phyloP scores from a whole-genome alignment of 2,329 filamentous ascomycete genomes.

The Aspergillus amoenus region DNA sequence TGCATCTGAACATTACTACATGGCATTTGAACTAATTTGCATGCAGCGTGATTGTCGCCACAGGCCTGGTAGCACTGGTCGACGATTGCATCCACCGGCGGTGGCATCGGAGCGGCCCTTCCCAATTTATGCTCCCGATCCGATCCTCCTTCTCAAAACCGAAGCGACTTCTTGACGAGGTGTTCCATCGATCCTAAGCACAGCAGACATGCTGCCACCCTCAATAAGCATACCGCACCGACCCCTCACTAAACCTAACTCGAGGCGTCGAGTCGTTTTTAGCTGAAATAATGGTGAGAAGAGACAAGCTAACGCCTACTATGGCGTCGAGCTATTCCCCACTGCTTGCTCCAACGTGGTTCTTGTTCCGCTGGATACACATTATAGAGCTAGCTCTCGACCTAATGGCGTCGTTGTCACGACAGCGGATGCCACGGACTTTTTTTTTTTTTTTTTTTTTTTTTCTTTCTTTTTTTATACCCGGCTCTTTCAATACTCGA shows the following conservation, averaged over 20 bases:
- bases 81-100: slow-evolving; percentile 86
- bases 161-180: slow-evolving; percentile 62
- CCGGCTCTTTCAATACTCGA: not conserved
- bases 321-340: slow-evolving; percentile 3
- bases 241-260: too few species aligned
- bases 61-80: slow-evolving; percentile 83
- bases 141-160: slow-evolving; percentile 55
- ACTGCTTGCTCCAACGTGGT: not conserved
- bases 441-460: not conserved
- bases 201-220: not conserved
- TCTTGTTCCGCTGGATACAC: not conserved
- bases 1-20: not conserved
- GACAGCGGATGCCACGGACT: not conserved
- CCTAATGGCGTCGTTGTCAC: slow-evolving; percentile 3
- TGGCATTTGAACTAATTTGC: slow-evolving; percentile 13
- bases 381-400: not conserved
- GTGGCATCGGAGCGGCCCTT: slow-evolving; percentile 61
- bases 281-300: not conserved
- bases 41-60: slow-evolving; percentile 76
- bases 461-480: not conserved
- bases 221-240: not conserved
- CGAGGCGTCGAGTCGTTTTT: not conserved
- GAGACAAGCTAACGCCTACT: not conserved
- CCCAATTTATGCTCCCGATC: slow-evolving; percentile 54
- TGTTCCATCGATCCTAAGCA: slow-evolving; percentile 55